These are phyloP conservation scores for Phytophthora boehmeriae DNA, from an alignment of 352 stramenopile species.

Conservation along the genomic window DNA sequence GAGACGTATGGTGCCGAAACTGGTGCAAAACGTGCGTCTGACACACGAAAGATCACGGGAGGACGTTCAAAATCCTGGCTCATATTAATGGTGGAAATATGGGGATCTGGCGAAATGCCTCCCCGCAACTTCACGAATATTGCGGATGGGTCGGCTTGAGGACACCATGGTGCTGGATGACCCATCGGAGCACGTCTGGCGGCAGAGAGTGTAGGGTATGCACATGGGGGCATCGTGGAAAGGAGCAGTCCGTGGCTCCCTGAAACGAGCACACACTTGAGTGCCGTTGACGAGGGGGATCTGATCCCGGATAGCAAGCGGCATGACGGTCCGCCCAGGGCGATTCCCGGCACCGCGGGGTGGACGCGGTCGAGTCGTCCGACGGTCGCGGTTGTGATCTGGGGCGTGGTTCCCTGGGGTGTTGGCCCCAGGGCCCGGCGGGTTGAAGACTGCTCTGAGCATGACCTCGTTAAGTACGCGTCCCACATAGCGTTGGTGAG, in stretches of 20 bases:
- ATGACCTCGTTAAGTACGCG: slow-evolving; percentile 1
- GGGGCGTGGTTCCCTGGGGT: neutral
- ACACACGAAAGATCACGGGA: neutral
- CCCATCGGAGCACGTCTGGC: slow-evolving; percentile 7
- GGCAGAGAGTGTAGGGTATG: neutral
- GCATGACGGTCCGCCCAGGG: slow-evolving; percentile 1
- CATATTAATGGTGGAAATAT: neutral
- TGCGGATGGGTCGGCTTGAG: slow-evolving; percentile 6
- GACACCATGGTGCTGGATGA: neutral
- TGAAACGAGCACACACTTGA: slow-evolving; percentile 13
- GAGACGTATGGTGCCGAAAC: neutral
- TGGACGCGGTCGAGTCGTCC: too few species aligned
- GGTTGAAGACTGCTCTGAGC: neutral
- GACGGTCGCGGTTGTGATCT: neutral
- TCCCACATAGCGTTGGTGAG: neutral
- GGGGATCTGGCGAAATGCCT: neutral
- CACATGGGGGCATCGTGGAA: neutral
- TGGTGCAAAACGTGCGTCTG: neutral
- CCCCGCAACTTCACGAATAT: slow-evolving; percentile 1
- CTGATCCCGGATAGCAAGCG: neutral
- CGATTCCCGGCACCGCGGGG: neutral
- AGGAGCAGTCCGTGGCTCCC: slow-evolving; percentile 2
- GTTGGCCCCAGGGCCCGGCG: neutral
- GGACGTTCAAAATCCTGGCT: neutral
- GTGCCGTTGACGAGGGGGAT: neutral